Base-by-base conservation (phyloP, 148 eudicot species). In the Fagopyrum esculentum region DNA sequence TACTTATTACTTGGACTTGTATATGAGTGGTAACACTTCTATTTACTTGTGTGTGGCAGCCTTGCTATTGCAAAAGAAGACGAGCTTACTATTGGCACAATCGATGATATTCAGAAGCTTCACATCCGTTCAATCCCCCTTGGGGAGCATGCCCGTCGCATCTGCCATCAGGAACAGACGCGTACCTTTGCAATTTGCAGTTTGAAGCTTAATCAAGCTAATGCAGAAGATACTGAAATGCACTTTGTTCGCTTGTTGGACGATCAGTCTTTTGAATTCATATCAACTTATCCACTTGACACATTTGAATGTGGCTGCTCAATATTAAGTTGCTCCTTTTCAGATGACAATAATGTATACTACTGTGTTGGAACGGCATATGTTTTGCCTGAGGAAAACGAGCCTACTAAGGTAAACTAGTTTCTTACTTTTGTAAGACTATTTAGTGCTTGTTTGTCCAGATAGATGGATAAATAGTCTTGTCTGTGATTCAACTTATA, bases 11-110 rank as follows among this genome's bases (percentile, higher is more conserved):
- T 43, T 69, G 50, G 73, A 40, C 26, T 15, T 44, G 73, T 8
- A 35, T 60, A 60, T n/a, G 6, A 26, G n/a, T 12, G 29, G 19
- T 73, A 45, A 17, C 7, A 6, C 63, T 40, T 19, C 35, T n/a
- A 11, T 71, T 22, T 46, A 26, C 72, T 75, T 64, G 44, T 76
- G 56, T 73, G 74, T 71, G 46, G 10, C 89, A 94, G 98, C 84
- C 96, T 94, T 82, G 98, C 98, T 22, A 90, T 94, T 76, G 98
- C 98, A 1, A 94, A 90, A 82, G 98, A 94, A 81, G 98, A 93
- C 16, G 98, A 94, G 77, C 89, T 94, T 78, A 90, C 97, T 75
- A 94, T 94, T 78, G 98, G 98, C 59, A 94, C 97, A 46, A 94
- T 94, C 54, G 98, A 94, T 81, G 98, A 94, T 77, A 94, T 92